Evolutionary conservation across 1,139 yeast species (phyloP).

Genomic region (Williopsis jadinii): DNA sequence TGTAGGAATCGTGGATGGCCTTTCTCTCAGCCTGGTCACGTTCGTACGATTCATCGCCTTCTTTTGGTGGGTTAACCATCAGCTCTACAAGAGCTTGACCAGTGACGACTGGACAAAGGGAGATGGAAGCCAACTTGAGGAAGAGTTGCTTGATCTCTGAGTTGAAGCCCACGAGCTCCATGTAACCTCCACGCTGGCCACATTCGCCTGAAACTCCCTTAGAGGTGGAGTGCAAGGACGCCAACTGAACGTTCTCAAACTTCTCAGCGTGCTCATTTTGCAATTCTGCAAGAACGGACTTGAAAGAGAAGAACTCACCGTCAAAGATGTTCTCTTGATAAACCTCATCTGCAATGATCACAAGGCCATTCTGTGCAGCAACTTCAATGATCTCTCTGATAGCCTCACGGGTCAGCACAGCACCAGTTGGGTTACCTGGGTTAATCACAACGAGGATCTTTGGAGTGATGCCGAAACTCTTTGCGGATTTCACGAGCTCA

Average conservation of each 20-base stretch:
- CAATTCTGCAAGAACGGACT: conserved; percentile 58
- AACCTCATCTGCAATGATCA: conserved; percentile 95
- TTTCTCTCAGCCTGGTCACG: conserved; percentile 55
- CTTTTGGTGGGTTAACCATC: conserved; percentile 85
- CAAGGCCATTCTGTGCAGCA: conserved; percentile 80
- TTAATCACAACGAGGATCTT: conserved; percentile 87
- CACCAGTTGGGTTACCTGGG: conserved; percentile 98
- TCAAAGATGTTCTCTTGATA: conserved; percentile 86
- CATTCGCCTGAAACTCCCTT: conserved; percentile 98
- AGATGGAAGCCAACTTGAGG: conserved; percentile 81
- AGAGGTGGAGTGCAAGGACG: conserved; percentile 91
- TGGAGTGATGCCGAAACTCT: conserved; percentile 51
- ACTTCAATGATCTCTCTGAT: conserved; percentile 66
- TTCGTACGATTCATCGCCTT: conserved; percentile 72
- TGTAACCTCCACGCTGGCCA: conserved; percentile 98
- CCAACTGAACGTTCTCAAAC: conserved; percentile 74
- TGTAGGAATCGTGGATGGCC: conserved; percentile 54
- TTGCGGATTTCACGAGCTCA: conserved; percentile 43
- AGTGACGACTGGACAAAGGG: conserved; percentile 87
- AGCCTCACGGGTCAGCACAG: conserved; percentile 58
- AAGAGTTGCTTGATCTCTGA: conserved; percentile 63
- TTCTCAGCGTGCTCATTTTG: conserved; percentile 43
- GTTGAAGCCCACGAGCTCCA: conserved; percentile 83
- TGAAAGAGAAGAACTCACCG: conserved; percentile 58
- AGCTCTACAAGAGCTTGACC: conserved; percentile 91